A percentile compares a stretch with the other conserved stretches of the same genome.
Conservation (phyloP, 1,284 basidiomycete genomes). For the Austroboletus sp. region DNA sequence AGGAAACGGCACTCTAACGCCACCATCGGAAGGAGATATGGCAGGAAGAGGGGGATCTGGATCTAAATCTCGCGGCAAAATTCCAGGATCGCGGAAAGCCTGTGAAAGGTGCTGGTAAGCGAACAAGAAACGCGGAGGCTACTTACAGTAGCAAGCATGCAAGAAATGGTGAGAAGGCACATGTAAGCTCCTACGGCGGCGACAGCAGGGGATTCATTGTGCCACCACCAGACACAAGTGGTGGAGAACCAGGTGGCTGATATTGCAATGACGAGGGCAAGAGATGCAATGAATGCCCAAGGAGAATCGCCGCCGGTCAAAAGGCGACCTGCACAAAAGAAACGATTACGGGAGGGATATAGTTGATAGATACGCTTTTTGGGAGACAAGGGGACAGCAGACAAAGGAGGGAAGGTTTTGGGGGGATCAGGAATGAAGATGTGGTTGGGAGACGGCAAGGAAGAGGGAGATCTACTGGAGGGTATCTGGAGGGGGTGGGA, state of each 20-base stretch:
- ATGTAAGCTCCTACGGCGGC: constrained; percentile 72
- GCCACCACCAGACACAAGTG: constrained; percentile 84
- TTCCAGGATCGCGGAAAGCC: constrained; percentile 83
- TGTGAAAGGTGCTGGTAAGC: constrained; percentile 23
- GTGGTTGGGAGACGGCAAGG: constrained; percentile 31
- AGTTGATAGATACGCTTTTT: constrained; percentile 50
- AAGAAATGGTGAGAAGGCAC: constrained; percentile 65
- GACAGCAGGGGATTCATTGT: constrained; percentile 65
- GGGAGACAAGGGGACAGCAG: constrained; percentile 43
- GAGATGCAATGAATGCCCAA: constrained; percentile 64
- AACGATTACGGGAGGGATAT: constrained; percentile 69
- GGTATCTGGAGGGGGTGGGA: constrained; percentile 24
- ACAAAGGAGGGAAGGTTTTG: constrained; percentile 36
- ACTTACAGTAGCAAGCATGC: constrained; percentile 70
- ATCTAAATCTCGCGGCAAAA: constrained; percentile 80
- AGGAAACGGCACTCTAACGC: constrained; percentile 60
- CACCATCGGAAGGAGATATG: constrained; percentile 54
- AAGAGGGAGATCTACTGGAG: constrained; percentile 19
- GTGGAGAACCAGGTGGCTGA: constrained; percentile 77
- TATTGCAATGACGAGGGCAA: constrained; percentile 59
- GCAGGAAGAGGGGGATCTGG: constrained; percentile 70
- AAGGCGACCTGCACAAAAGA: constrained; percentile 63
- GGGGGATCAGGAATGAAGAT: constrained; percentile 26
- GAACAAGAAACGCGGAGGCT: not conserved
- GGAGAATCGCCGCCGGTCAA: constrained; percentile 82